Evolutionary conservation across 345 rosid genomes (phyloP), one percentile per base, ranked within the genome.

Genomic region (Brassica juncea): DNA sequence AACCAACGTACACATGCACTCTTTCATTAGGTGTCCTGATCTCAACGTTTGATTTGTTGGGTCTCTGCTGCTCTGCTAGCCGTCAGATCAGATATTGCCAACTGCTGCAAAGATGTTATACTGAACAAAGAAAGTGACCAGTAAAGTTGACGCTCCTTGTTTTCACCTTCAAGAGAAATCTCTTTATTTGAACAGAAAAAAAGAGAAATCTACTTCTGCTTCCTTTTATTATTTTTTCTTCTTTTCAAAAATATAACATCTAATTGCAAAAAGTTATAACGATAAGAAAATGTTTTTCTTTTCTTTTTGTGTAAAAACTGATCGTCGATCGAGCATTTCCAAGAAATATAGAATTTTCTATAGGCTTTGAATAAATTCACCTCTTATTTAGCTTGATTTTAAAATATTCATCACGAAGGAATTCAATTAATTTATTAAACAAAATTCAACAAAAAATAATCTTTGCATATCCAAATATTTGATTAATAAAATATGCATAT

Each of bases 1-100:
- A 71, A 30, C 78, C 15, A 25, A 72, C 62, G 77, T 72, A 65
- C 76, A 70, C 61, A 19, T 19, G 21, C 21, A 19, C 54, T n/a
- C 77, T 58, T 25, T 67, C 68, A 32, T 73, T 47, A 44, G 69
- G 83, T 80, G 83, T 80, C 75, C 5, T 16, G 3, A 39, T 80
- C 83, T 69, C 1, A 16, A 74, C 71, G 72, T 4, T 64, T 39
- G 4, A n/a, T 11, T 30, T 62, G 30, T 54, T 59, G 27, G 61
- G n/a, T 4, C 72, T 74, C 83, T 80, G 83, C 75, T 68, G 4
- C 61, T 74, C 79, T 80, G 79, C 23, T 19, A 74, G 60, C 76
- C 83, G 79, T 80, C 67, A 70, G 83, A 80, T 80, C 61, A n/a
- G 23, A 31, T 74, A 47, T 80, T 74, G 75, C 83, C 83, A 80